Base-by-base conservation (phyloP, 1,139 yeast genomes). In the Hansenula sp. region DNA sequence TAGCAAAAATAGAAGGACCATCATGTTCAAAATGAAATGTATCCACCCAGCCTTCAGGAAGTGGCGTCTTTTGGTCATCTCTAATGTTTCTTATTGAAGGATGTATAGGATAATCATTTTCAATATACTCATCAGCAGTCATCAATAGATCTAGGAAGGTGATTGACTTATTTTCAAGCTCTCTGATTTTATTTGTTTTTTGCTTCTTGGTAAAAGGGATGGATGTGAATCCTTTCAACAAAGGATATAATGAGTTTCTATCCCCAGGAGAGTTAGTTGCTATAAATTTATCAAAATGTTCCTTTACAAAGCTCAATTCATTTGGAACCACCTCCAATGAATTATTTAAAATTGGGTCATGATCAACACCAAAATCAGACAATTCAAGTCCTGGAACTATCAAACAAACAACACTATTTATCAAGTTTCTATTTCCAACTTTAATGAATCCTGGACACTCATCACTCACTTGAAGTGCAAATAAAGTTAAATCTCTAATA, bases 311-410 rank as follows among this genome's bases (percentile, higher is more conserved):
- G 1, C 60, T 38, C 21, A 77, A 53, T 11, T 62, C 61, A 1
- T 54, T 47, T n/a, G 56, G 55, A 29, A 49, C 40, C 44, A 50
- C n/a, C 41, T 47, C 25, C 47, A 51, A 35, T 41, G 38, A 41
- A 12, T 40, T 35, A 29, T 32, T 44, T 9, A 31, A 32, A 6
- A 35, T 14, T 4, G 25, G 18, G 10, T 41, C 37, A 4, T 42
- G 34, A 11, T 44, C 42, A 17, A 59, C 39, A 1, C 70, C 71
- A 49, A 78, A 73, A 40, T 69, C 70, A 3, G 59, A 57, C 5
- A 68, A 60, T n/a, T 72, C 68, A 4, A 88, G 56, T 0, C 95
- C 95, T 0, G 92, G 88, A 3, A 78, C 72, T 41, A 81, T 64
- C 12, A 87, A 64, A n/a, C 79, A 65, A 1, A 86, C 79, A 4